Conservation (phyloP, 139 green algal genomes). For the Eudorina sp. region DNA sequence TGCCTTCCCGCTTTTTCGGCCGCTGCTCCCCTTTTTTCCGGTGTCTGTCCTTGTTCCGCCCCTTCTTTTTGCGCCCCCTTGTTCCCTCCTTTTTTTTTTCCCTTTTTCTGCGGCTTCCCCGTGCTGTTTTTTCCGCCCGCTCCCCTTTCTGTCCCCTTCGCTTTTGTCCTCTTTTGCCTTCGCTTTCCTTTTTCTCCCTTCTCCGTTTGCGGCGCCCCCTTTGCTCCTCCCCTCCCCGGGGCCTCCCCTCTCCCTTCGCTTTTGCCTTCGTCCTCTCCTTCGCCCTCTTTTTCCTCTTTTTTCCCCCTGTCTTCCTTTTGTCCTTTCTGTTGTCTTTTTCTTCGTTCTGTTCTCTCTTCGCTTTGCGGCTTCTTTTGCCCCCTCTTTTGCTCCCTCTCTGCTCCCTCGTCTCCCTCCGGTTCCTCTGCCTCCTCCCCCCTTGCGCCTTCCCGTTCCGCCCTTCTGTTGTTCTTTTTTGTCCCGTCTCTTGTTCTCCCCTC, state of each 20-base stretch:
- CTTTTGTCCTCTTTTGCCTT: neutral
- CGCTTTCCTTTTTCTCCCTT: neutral
- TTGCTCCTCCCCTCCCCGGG: too few species aligned
- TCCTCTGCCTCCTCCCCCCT: too few species aligned
- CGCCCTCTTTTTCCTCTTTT: neutral
- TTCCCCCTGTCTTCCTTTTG: neutral
- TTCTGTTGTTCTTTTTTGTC: neutral
- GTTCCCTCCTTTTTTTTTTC: neutral
- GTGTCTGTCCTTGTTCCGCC: neutral
- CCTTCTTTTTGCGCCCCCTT: neutral
- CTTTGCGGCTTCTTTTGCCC: neutral
- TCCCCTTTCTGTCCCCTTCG: neutral
- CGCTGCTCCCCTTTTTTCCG: neutral
- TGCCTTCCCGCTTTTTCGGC: neutral
- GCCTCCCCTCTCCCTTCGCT: too few species aligned
- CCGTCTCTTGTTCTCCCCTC: neutral
- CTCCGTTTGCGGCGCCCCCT: neutral
- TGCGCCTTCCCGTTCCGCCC: neutral
- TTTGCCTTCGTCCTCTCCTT: neutral
- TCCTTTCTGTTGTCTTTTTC: neutral
- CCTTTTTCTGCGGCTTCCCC: neutral
- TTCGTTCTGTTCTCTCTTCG: neutral
- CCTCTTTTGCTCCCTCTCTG: neutral
- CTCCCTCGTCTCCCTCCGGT: neutral
- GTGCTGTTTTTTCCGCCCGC: neutral